phyloP scores from a whole-genome alignment of 495 filamentous ascomycete species.

The Trichocladium uniseriatum region DNA sequence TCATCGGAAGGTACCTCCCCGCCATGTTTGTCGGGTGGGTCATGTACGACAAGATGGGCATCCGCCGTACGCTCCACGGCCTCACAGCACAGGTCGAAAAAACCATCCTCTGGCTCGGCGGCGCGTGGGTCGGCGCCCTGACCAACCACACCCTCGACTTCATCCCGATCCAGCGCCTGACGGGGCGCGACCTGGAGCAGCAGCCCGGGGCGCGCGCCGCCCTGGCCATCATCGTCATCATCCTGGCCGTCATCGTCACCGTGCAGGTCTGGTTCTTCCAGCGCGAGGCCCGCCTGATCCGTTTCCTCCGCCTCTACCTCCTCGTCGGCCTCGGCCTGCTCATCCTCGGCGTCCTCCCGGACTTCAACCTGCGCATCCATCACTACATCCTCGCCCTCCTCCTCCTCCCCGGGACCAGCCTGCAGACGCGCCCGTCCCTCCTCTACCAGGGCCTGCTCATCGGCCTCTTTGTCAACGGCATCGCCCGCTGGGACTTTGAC shows the following conservation, averaged over 20 bases:
- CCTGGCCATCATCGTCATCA: constrained; percentile 54
- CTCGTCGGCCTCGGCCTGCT: constrained; percentile 49
- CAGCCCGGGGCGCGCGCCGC: constrained; percentile 72
- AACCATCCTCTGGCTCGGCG: constrained; percentile 66
- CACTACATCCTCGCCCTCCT: constrained; percentile 85
- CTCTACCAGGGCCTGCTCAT: constrained; percentile 82
- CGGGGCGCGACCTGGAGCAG: constrained; percentile 60
- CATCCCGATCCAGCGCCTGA: constrained; percentile 73
- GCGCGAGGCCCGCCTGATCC: constrained; percentile 56
- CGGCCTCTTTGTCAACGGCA: constrained; percentile 85
- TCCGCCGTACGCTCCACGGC: constrained; percentile 39
- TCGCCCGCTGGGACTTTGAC: constrained; percentile 90
- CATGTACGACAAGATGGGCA: constrained; percentile 55
- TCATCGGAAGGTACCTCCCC: constrained; percentile 65
- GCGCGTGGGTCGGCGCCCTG: constrained; percentile 66
- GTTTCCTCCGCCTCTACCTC: constrained; percentile 62
- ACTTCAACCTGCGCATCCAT: constrained; percentile 80
- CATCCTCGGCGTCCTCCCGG: constrained; percentile 58
- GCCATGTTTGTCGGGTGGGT: constrained; percentile 68
- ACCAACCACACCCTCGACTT: constrained; percentile 78
- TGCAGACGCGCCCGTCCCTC: constrained; percentile 70
- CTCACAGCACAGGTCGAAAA: constrained; percentile 60
- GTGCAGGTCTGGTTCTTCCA: constrained; percentile 66
- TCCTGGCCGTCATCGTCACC: constrained; percentile 49
- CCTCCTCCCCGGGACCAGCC: constrained; percentile 71